Conservation (phyloP, 164 flowering plant species). For the Cinnamomum chago region DNA sequence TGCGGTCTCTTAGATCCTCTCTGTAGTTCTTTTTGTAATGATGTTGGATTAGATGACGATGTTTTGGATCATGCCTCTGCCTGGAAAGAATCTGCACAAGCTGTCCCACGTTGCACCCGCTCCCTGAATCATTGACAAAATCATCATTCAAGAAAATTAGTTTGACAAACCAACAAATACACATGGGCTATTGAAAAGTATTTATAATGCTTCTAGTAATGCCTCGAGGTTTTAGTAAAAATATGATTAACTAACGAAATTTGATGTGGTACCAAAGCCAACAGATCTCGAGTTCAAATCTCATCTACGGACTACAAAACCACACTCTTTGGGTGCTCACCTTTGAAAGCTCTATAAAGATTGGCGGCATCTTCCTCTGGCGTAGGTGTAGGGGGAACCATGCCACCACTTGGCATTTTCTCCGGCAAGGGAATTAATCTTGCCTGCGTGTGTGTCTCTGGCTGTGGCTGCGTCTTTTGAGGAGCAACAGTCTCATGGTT, state of each 20-base stretch:
- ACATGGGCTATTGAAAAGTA: no score
- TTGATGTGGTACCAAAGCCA: no score
- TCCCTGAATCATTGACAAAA: not conserved
- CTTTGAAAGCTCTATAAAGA: not conserved
- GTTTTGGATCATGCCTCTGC: not conserved
- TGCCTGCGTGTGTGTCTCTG: not conserved
- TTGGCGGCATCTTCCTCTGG: not conserved
- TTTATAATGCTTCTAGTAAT: no score
- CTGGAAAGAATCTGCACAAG: not conserved
- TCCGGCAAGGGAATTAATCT: not conserved
- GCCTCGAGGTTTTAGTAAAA: fast-evolving
- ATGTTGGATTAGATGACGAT: not conserved
- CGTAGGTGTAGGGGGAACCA: not conserved
- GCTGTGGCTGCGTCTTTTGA: no score
- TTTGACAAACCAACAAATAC: no score
- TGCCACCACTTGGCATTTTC: not conserved
- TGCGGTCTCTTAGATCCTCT: not conserved
- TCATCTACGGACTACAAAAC: no score
- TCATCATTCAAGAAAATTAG: not conserved
- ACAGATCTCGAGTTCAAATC: no score
- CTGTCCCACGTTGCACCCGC: not conserved
- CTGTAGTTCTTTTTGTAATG: not conserved
- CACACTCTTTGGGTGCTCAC: not conserved
- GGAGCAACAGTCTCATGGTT: no score
- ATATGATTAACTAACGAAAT: no score